Evolutionary conservation across 1,139 yeast species (phyloP).

Genomic region (Scheffersomyces quercinus): DNA sequence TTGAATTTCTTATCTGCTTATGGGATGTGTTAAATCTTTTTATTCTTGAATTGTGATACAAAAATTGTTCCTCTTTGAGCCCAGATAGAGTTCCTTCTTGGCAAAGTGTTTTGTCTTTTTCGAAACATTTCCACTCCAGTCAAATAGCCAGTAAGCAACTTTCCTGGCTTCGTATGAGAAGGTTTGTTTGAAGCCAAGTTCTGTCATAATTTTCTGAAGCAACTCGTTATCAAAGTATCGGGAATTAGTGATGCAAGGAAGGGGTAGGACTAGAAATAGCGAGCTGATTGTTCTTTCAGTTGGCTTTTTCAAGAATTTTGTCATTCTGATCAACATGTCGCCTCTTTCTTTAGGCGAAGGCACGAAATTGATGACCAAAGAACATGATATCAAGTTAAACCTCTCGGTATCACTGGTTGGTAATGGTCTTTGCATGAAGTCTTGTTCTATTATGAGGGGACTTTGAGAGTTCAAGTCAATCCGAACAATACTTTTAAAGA

Average conservation of each 20-base stretch:
- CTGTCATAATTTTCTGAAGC: constrained; percentile 48
- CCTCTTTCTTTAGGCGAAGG: constrained; percentile 74
- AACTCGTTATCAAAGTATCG: constrained; percentile 62
- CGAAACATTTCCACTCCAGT: constrained; percentile 39
- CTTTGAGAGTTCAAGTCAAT: constrained; percentile 86
- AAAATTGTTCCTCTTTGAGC: constrained; percentile 64
- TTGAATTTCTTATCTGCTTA: too few relatives aligned
- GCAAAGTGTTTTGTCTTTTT: constrained; percentile 15
- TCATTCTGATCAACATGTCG: constrained; percentile 66
- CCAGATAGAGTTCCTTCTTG: constrained; percentile 53
- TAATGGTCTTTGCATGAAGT: constrained; percentile 76
- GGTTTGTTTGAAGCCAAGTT: constrained; percentile 57
- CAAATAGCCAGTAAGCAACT: constrained; percentile 75
- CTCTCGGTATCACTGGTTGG: constrained; percentile 47
- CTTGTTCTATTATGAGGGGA: constrained; percentile 68
- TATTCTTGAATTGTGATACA: constrained; percentile 34
- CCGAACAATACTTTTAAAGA: constrained; percentile 51
- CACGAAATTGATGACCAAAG: constrained; percentile 85
- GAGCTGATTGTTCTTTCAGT: constrained; percentile 24
- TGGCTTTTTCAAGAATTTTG: constrained; percentile 52
- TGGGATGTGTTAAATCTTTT: not conserved
- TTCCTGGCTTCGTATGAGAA: constrained; percentile 64
- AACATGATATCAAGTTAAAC: constrained; percentile 74
- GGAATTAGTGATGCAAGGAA: constrained; percentile 83
- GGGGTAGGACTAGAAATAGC: constrained; percentile 79